Base-by-base conservation (phyloP, 345 rosid species). In the Euphorbia peplus region DNA sequence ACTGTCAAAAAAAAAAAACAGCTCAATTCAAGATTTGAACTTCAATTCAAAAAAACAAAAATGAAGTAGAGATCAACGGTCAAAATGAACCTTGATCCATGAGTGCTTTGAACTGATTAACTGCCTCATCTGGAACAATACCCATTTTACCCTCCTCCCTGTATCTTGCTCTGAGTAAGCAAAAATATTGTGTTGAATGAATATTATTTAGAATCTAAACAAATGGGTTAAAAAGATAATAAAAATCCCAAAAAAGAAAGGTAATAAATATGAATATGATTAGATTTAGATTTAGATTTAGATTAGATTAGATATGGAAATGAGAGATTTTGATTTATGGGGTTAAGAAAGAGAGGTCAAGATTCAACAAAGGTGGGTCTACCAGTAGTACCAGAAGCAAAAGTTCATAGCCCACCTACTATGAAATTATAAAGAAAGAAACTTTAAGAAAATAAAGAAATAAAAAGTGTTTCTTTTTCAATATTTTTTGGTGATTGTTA, bases 21-120 rank as follows among this genome's bases (percentile, higher is more conserved):
- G n/a, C n/a, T n/a, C n/a, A n/a, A n/a, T n/a, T n/a, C n/a, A n/a
- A n/a, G n/a, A n/a, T n/a, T n/a, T n/a, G n/a, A n/a, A n/a, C n/a
- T n/a, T n/a, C n/a, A n/a, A n/a, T 4, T 39, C 9, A 1, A 8
- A 39, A 39, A 39, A 39, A 32, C 37, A 0, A 37, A 10, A 29
- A 9, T 14, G 18, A 22, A 54, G 41, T 28, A 12, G 66, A 70
- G 51, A 54, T 46, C n/a, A 59, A n/a, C n/a, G n/a, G n/a, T n/a
- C n/a, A n/a, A n/a, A n/a, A n/a, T n/a, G n/a, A n/a, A 80, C 88
- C 84, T 80, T 57, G 78, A 80, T 84, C 88, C 84, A 84, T 80
- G 47, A 82, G 65, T 58, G 79, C 83, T 60, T 70, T 79, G 39
- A 88, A 73, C 82, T 81, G 84, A 64, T 59, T 41, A 78, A 84